phyloP scores from a whole-genome alignment of 2,329 filamentous ascomycete genomes.

The Lasiodiplodia sp. region DNA sequence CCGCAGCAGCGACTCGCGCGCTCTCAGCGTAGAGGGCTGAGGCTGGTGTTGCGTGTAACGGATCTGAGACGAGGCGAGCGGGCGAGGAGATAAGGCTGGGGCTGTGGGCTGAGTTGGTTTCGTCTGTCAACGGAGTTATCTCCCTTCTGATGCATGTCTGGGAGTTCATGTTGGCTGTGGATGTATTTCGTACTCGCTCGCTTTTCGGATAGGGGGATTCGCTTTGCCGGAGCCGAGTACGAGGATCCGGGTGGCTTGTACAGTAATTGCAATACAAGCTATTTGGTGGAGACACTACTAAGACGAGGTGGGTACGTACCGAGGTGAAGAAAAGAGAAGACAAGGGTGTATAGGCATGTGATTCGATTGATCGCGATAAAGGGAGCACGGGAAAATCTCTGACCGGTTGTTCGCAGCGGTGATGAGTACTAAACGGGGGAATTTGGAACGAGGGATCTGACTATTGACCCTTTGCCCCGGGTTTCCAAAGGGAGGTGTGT shows the following conservation, averaged over 20 bases:
- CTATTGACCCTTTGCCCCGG: conserved; percentile 1
- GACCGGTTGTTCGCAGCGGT: background rate
- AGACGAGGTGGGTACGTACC: background rate
- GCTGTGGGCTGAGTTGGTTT: background rate
- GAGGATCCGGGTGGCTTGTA: background rate
- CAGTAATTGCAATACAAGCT: background rate
- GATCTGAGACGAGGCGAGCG: background rate
- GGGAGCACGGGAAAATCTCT: background rate
- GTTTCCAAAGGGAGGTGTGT: background rate
- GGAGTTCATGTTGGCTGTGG: background rate
- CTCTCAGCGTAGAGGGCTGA: background rate
- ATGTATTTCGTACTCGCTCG: background rate
- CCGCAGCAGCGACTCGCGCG: background rate
- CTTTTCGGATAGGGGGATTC: background rate
- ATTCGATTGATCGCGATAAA: background rate
- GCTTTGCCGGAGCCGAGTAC: background rate
- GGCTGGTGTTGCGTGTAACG: background rate
- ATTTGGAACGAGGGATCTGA: background rate
- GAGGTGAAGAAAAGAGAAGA: background rate
- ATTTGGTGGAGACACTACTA: background rate
- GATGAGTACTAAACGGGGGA: background rate
- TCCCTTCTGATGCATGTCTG: background rate
- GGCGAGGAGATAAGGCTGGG: background rate
- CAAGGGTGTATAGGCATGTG: background rate
- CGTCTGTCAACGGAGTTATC: background rate